Base-by-base conservation (phyloP, 176 grass and related monocot species). In the Zoysia japonica region DNA sequence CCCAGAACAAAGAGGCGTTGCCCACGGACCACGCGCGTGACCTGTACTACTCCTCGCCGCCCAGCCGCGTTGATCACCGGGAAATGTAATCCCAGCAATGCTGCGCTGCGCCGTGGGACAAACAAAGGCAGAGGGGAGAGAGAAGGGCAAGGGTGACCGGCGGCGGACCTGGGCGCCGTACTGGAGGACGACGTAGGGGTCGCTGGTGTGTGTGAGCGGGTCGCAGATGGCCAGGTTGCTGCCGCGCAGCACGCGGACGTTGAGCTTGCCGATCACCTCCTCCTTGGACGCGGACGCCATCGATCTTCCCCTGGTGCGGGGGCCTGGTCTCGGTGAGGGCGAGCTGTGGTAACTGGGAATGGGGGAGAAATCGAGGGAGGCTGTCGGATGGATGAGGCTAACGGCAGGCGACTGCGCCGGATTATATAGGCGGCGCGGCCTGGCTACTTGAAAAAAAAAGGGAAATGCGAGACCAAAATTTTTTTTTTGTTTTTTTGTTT, bases 131-230 rank as follows among this genome's bases (percentile, higher is more conserved):
- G 28, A 28, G 28, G 28, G 28, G 28, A 28, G 28, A 28, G 28
- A 28, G 28, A 28, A 28, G 28, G 28, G 28, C 43, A 44, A 44
- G 43, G 4, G 43, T 5, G 43, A 44, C 43, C 43, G 4, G 43
- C 43, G 5, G 28, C 28, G 28, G 20, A 94, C 94, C 87, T 91
- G 89, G 59, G 10, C 39, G 72, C 57, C 90, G 85, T 91, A 84
- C 48, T 39, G 72, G 67, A 99, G 70, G 70, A 95, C 79, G 74
- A 93, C 92, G 83, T 95, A 99, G 63, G 96, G 92, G 67, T 99
- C 96, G 85, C 96, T 99, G 75, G 90, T 87, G 14, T 88, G 83
- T 81, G 81, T 87, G 79, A 91, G 85, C 40, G 85, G 89, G 71
- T 91, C 89, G 39, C 67, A 68, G 65, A 88, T 74, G 82, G 9